These are phyloP conservation scores for Candida namnaoensis DNA, from an alignment of 805 yeast species.

Conservation along the genomic window DNA sequence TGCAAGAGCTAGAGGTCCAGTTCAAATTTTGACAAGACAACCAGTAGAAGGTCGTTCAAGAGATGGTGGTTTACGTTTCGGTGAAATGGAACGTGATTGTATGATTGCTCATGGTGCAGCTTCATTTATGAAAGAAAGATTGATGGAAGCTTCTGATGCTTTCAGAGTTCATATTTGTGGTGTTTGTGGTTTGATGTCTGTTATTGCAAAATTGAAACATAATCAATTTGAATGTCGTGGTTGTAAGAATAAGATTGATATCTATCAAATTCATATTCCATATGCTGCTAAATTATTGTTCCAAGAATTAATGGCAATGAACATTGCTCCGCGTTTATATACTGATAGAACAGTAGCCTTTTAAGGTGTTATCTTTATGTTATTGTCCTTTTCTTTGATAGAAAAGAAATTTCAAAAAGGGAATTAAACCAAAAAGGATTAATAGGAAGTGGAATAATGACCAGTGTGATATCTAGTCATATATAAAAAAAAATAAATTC, in stretches of 20 bases:
- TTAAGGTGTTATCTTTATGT: constrained; percentile 1
- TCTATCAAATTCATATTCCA: constrained; percentile 95
- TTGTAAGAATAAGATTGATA: constrained; percentile 96
- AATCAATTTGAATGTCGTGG: constrained; percentile 98
- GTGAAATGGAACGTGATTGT: constrained; percentile 99
- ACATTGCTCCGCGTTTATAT: constrained; percentile 92
- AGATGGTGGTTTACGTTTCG: constrained; percentile 98
- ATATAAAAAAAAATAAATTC: too few species aligned
- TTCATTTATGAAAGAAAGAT: constrained; percentile 91
- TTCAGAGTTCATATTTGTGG: constrained; percentile 98
- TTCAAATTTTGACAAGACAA: constrained; percentile 94
- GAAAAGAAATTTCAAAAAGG: not conserved
- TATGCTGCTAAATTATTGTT: constrained; percentile 96
- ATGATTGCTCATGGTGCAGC: constrained; percentile 99
- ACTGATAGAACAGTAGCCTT: constrained; percentile 76
- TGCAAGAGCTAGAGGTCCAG: constrained; percentile 99
- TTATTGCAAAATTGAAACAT: constrained; percentile 94
- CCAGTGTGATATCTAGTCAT: too few species aligned
- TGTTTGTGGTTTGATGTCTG: constrained; percentile 96
- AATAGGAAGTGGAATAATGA: too few species aligned
- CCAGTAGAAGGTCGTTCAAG: constrained; percentile 99
- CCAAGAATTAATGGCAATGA: constrained; percentile 99
- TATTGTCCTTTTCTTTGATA: not conserved
- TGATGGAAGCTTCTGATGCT: constrained; percentile 99
- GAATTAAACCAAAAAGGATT: not conserved